Conservation (phyloP, 768 basidiomycete species). For the Boletus reticuloceps region DNA sequence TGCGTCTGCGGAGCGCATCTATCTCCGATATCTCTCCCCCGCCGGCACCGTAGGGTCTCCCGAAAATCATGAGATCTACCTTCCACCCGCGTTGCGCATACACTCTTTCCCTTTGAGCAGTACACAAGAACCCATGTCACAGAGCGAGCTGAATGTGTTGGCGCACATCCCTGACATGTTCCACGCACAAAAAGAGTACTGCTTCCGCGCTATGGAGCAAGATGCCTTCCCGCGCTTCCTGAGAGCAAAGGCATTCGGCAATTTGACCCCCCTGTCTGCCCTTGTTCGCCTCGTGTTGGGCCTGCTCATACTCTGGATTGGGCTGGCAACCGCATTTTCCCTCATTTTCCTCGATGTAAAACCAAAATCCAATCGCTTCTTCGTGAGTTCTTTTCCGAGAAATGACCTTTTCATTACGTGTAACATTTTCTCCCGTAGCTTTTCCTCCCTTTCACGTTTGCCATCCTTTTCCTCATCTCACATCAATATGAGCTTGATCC, state of each 20-base stretch:
- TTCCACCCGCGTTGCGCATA: slow-evolving; percentile 89
- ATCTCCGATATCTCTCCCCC: slow-evolving; percentile 88
- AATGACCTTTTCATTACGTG: not conserved
- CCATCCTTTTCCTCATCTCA: slow-evolving; percentile 87
- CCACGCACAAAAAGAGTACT: slow-evolving; percentile 95
- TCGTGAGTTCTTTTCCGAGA: slow-evolving; percentile 60
- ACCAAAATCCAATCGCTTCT: slow-evolving; percentile 90
- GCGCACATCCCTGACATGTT: slow-evolving; percentile 96
- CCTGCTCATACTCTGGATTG: slow-evolving; percentile 89
- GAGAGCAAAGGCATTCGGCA: slow-evolving; percentile 96
- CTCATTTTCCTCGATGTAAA: slow-evolving; percentile 92
- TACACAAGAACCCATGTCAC: slow-evolving; percentile 65
- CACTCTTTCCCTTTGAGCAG: slow-evolving; percentile 85
- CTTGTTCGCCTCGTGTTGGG: slow-evolving; percentile 85
- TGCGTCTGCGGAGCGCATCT: slow-evolving; percentile 94
- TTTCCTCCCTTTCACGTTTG: slow-evolving; percentile 90
- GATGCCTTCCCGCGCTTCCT: slow-evolving; percentile 94
- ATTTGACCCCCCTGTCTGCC: slow-evolving; percentile 88
- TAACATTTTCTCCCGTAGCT: slow-evolving; percentile 49
- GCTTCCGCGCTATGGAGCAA: slow-evolving; percentile 94
- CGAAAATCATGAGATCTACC: slow-evolving; percentile 97
- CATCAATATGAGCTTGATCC: slow-evolving; percentile 98
- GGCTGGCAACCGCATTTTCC: slow-evolving; percentile 85
- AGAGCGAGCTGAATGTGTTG: slow-evolving; percentile 66
- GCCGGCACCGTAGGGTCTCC: slow-evolving; percentile 71